Evolutionary conservation across 2,329 filamentous ascomycete genomes (phyloP).

Genomic region (Cercospora citrullina): DNA sequence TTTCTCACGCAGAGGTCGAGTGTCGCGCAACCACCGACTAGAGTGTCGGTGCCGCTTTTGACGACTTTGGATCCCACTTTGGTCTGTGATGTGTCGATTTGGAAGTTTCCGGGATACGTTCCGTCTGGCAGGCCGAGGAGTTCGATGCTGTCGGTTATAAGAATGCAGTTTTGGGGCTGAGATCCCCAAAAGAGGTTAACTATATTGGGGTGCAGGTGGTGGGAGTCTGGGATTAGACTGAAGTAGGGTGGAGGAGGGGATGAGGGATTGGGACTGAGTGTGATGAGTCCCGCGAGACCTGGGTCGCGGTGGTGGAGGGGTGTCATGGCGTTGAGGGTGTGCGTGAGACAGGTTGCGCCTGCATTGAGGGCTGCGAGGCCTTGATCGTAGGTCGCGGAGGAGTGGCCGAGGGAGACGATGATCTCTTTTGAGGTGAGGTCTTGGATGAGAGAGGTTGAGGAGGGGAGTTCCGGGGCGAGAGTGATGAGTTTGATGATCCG

Average conservation of each 20-base stretch:
- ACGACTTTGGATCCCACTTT: constrained; percentile 53
- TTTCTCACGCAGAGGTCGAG: constrained; percentile 55
- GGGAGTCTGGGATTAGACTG: constrained; percentile 55
- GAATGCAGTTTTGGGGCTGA: constrained; percentile 42
- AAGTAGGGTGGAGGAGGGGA: constrained; percentile 47
- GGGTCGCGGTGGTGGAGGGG: constrained; percentile 53
- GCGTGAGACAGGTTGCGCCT: constrained; percentile 55
- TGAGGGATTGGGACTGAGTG: constrained; percentile 20
- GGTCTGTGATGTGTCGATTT: constrained; percentile 52
- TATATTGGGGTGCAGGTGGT: constrained; percentile 55
- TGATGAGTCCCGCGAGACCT: constrained; percentile 50
- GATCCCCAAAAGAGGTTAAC: constrained; percentile 52
- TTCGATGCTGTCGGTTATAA: constrained; percentile 58
- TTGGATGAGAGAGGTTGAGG: constrained; percentile 45
- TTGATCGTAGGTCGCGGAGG: constrained; percentile 49
- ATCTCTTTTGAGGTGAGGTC: constrained; percentile 44
- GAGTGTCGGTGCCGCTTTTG: constrained; percentile 55
- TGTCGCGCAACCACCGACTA: constrained; percentile 55
- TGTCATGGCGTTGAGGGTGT: constrained; percentile 58
- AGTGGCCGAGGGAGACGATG: constrained; percentile 54
- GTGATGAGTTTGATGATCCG: constrained; percentile 52
- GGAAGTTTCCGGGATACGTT: constrained; percentile 51
- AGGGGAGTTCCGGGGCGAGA: constrained; percentile 54
- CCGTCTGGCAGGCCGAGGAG: constrained; percentile 55
- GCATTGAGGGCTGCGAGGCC: constrained; percentile 49